phyloP scores from a whole-genome alignment of 2,329 filamentous ascomycete species.

The Apiospora sp. region DNA sequence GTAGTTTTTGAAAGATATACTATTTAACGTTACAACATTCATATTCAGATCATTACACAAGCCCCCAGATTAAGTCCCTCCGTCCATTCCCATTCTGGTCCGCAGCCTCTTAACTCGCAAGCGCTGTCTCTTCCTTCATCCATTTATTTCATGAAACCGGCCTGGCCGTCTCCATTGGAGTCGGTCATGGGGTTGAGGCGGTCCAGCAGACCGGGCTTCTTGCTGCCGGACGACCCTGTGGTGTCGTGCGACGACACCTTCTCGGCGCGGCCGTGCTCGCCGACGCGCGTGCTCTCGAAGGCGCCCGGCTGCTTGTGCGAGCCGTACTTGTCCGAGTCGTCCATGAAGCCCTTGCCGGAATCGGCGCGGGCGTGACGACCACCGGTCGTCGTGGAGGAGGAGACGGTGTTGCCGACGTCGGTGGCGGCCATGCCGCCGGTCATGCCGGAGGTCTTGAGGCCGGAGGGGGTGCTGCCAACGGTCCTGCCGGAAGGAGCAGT shows the following conservation, averaged over 20 bases:
- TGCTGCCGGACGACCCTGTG: not conserved
- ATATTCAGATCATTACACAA: not conserved
- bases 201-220: constrained; percentile 51
- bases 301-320: constrained; percentile 25
- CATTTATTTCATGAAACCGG: constrained; percentile 58
- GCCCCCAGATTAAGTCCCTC: not conserved
- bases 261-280: not conserved
- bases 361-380: constrained; percentile 13
- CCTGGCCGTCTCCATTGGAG: constrained; percentile 62
- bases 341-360: constrained; percentile 22
- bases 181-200: constrained; percentile 63
- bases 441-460: not conserved
- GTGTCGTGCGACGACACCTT: constrained; percentile 2
- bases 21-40: not conserved
- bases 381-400: no score
- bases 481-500: not conserved
- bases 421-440: not conserved
- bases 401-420: not conserved
- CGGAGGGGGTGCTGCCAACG: not conserved
- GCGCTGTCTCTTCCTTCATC: no score
- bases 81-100: not conserved
- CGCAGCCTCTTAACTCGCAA: not conserved
- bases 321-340: constrained; percentile 1
- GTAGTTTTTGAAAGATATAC: not conserved
- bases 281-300: constrained; percentile 31